phyloP scores from a whole-genome alignment of 495 filamentous ascomycete species.

The Chaetomium fimeti region DNA sequence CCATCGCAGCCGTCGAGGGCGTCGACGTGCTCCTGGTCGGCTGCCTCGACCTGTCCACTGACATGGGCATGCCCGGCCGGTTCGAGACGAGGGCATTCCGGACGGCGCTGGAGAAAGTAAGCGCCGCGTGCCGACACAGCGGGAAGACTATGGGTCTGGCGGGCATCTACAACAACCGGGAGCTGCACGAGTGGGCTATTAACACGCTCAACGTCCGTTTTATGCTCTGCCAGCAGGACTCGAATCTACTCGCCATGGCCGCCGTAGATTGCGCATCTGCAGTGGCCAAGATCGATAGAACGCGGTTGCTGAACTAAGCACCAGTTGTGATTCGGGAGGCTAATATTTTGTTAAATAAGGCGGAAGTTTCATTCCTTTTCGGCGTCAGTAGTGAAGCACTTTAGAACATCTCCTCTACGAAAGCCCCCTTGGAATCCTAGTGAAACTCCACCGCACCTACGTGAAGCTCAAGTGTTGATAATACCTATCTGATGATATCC shows the following conservation, averaged over 20 bases:
- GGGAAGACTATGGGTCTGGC: not conserved
- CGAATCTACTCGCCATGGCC: not conserved
- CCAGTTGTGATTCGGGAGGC: too few species aligned
- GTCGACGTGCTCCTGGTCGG: not conserved
- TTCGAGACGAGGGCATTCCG: not conserved
- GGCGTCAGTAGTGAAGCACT: too few species aligned
- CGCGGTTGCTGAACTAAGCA: not conserved
- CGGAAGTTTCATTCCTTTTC: too few species aligned
- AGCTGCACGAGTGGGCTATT: not conserved
- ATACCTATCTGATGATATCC: too few species aligned
- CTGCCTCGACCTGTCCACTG: slow-evolving; percentile 1
- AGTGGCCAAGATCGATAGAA: not conserved
- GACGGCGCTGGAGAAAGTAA: not conserved
- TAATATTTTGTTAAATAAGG: too few species aligned
- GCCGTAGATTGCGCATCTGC: not conserved
- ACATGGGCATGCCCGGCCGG: not conserved
- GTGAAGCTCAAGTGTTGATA: too few species aligned
- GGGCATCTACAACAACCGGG: slow-evolving; percentile 1
- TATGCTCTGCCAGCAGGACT: not conserved
- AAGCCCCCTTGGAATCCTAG: too few species aligned
- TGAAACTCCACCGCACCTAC: too few species aligned
- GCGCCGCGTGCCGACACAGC: not conserved
- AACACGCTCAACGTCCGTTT: not conserved
- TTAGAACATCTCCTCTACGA: too few species aligned
- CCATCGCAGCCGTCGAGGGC: not conserved